These are phyloP conservation scores for Aspergillus brasiliensis DNA, from an alignment of 2,329 filamentous ascomycete genomes.

Conservation along the genomic window DNA sequence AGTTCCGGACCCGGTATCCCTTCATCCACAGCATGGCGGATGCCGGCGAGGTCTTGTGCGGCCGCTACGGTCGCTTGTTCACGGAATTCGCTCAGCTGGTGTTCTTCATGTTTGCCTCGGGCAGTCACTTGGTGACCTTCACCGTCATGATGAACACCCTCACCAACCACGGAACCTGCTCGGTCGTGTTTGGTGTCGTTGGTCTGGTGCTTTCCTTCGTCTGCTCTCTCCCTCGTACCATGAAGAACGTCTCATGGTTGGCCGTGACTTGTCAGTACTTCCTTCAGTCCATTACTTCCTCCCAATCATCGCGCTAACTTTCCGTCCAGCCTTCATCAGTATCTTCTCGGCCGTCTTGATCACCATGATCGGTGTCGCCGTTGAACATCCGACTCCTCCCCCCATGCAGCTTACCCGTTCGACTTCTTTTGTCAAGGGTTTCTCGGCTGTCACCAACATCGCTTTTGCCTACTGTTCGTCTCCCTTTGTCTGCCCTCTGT, in stretches of 20 bases:
- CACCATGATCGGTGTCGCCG: slow-evolving; percentile 67
- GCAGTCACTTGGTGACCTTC: slow-evolving; percentile 69
- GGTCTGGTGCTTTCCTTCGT: slow-evolving; percentile 61
- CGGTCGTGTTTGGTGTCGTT: slow-evolving; percentile 62
- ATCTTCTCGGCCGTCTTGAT: slow-evolving; percentile 66
- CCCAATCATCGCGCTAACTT: background rate
- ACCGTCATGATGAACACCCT: slow-evolving; percentile 68
- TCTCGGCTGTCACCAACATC: slow-evolving; percentile 68
- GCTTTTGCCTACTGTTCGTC: slow-evolving; percentile 64
- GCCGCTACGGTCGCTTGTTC: slow-evolving; percentile 62
- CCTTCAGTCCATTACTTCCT: background rate
- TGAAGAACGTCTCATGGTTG: slow-evolving; percentile 63
- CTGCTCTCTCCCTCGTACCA: slow-evolving; percentile 62
- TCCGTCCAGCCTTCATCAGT: slow-evolving; percentile 58
- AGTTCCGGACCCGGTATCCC: slow-evolving; percentile 59
- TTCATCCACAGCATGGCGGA: slow-evolving; percentile 68
- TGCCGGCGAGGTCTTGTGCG: slow-evolving; percentile 64
- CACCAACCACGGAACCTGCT: slow-evolving; percentile 63
- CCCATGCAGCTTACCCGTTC: slow-evolving; percentile 41
- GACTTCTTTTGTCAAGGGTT: slow-evolving; percentile 55
- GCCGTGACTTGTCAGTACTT: slow-evolving; percentile 55
- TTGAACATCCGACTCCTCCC: slow-evolving; percentile 46
- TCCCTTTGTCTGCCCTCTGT: rapidly evolving
- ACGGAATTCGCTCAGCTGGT: slow-evolving; percentile 64
- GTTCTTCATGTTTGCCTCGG: slow-evolving; percentile 69